These are phyloP conservation scores for Martiniozyma asiatica DNA, from an alignment of 1,139 yeast genomes.

Conservation along the genomic window DNA sequence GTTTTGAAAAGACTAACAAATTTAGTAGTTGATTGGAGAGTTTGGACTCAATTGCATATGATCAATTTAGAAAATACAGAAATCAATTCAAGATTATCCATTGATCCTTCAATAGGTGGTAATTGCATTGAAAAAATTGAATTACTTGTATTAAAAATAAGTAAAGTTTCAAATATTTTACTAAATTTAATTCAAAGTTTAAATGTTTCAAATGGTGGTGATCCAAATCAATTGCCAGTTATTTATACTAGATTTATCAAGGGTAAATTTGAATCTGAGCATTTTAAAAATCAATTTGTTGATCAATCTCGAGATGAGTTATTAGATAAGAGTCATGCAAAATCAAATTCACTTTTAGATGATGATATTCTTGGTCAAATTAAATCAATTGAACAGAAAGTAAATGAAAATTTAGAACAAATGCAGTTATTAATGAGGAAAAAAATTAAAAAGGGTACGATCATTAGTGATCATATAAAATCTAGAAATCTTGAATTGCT, in stretches of 20 bases:
- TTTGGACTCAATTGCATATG: constrained; percentile 45
- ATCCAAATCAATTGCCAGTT: constrained; percentile 40
- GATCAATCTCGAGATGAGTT: constrained; percentile 6
- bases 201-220: constrained; percentile 24
- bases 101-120: constrained; percentile 1
- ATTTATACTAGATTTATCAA: constrained; percentile 54
- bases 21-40: constrained; percentile 46
- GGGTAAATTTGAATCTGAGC: constrained; percentile 60
- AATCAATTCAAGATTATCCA: not conserved
- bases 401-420: constrained; percentile 29
- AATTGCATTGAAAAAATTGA: constrained; percentile 1
- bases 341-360: constrained; percentile 38
- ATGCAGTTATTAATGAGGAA: constrained; percentile 31
- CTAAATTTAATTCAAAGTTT: constrained; percentile 21
- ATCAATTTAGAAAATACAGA: constrained; percentile 15
- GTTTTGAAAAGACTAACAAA: constrained; percentile 39
- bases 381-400: constrained; percentile 27
- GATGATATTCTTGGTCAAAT: constrained; percentile 33
- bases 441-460: constrained; percentile 23
- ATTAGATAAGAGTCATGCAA: constrained; percentile 17
- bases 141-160: constrained; percentile 18
- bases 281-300: constrained; percentile 61
- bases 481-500: constrained; percentile 44
- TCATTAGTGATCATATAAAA: constrained; percentile 21
- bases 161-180: constrained; percentile 24